Evolutionary conservation across 1,284 basidiomycete genomes (phyloP), one percentile per base, ranked within the genome.

Genomic region (Puccinia coronata): DNA sequence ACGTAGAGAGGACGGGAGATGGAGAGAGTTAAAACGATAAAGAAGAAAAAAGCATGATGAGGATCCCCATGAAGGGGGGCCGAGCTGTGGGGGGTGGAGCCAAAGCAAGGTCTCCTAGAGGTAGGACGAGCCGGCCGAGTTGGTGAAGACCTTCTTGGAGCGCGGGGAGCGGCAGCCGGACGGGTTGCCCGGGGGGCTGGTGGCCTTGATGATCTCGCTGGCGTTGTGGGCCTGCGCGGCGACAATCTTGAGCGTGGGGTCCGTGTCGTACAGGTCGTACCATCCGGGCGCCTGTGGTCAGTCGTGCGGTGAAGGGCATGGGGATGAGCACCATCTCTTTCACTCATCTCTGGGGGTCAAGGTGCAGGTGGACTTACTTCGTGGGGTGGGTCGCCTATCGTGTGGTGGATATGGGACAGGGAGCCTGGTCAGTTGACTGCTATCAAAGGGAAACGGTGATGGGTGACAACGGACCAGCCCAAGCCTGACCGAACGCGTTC

Each of bases 231-330:
- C 79, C 51, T 83, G 83, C 47, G 61, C 16, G 43, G 28, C 51
- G 39, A 83, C 59, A 25, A 83, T 83, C 61, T 82, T 53, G 39
- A 83, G 25, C 14, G 83, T 80, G 12, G 82, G 16, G 55, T 84
- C 83, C 2, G 31, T 82, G 57, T 84, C 83, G 43, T 84, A 83
- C n/a, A 84, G 51, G 34, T 82, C 82, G 47, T 84, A 84, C 83
- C 84, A 83, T 34, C 84, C 83, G 1, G 82, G 83, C 16, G 84
- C 83, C 81, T 80, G 36, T 31, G 43, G 47, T 69, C n/a, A n/a
- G n/a, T n/a, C n/a, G n/a, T n/a, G n/a, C n/a, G n/a, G n/a, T n/a
- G n/a, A n/a, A n/a, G n/a, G n/a, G n/a, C n/a, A n/a, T n/a, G n/a
- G n/a, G n/a, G n/a, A n/a, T n/a, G n/a, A n/a, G n/a, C n/a, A n/a